Evolutionary conservation across 2,329 filamentous ascomycete genomes (phyloP), one percentile per base, ranked within the genome.

Genomic region (Arthrobotrys conoides): DNA sequence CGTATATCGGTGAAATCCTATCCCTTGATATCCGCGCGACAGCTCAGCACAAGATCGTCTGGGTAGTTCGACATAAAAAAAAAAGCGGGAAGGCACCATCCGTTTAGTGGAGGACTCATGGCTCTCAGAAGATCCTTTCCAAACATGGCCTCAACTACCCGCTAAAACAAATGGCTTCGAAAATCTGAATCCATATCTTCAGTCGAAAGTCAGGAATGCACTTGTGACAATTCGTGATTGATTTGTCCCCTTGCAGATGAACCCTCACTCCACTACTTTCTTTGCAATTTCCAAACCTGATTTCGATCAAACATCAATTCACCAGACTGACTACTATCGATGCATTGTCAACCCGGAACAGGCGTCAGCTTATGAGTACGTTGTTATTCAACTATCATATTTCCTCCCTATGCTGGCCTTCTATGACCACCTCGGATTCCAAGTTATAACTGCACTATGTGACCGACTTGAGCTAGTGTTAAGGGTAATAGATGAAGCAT

Each of bases 201-300:
- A 36, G 6, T 18, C 5, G 3, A 30, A 18, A 57, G 27, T 18
- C 51, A 36, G 51, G 27, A 36, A 57, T 33, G 51, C 49, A 30
- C 30, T 36, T 10, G 8, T 41, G 36, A 41, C 16, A 33, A 33
- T 16, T 18, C 51, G 18, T 14, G 27, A 22, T 36, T 27, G 20
- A 27, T 18, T 27, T 27, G 51, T 57, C 18, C 53, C 53, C 53
- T 38, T 59, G 33, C 53, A 59, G 53, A n/a, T 38, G 53, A 20
- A 10, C 12, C n/a, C 30, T 41, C 27, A 6, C 9, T 46, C 5
- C 49, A 30, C n/a, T 30, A 3, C 27, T 30, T 6, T 30, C n/a
- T 27, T n/a, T 20, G 8, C 8, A 30, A 8, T 27, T 51, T 24
- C 14, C 3, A 1, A 16, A 14, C 12, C 22, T 3, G 22, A 53